phyloP scores from a whole-genome alignment of 140 eudicot species.

The Artemisia princeps region DNA sequence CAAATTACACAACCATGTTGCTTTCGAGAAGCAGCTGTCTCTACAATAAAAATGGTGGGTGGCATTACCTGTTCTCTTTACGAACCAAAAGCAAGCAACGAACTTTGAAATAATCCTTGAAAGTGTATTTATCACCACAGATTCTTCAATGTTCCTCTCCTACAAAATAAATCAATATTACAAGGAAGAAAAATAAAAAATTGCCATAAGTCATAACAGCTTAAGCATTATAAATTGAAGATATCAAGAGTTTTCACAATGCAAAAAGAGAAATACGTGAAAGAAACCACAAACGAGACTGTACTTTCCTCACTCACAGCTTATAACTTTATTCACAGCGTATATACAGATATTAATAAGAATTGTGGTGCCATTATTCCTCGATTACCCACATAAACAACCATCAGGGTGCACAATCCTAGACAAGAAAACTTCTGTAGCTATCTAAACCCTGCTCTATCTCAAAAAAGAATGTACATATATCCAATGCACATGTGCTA shows the following conservation, averaged over 20 bases:
- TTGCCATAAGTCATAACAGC: background rate
- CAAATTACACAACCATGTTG: background rate
- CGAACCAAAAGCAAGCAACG: background rate
- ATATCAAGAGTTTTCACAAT: background rate
- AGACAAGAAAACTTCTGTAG: constrained; percentile 7
- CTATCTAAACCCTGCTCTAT: background rate
- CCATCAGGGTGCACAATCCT: constrained; percentile 5
- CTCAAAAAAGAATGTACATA: constrained; percentile 15
- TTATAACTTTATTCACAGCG: background rate
- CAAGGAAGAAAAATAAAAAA: background rate
- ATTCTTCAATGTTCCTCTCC: background rate
- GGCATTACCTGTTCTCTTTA: background rate
- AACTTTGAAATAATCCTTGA: background rate
- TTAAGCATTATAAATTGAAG: background rate
- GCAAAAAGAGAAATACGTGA: background rate
- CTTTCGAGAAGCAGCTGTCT: background rate
- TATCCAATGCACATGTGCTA: constrained; percentile 12
- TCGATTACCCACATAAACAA: constrained; percentile 11
- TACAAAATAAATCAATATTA: background rate
- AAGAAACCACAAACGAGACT: background rate
- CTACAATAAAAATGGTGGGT: background rate
- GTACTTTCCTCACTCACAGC: background rate
- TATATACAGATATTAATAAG: constrained; percentile 12
- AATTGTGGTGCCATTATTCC: constrained; percentile 20
- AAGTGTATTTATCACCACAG: background rate